phyloP scores from a whole-genome alignment of 2,329 filamentous ascomycete species.

The Trichoderma simmonsii region DNA sequence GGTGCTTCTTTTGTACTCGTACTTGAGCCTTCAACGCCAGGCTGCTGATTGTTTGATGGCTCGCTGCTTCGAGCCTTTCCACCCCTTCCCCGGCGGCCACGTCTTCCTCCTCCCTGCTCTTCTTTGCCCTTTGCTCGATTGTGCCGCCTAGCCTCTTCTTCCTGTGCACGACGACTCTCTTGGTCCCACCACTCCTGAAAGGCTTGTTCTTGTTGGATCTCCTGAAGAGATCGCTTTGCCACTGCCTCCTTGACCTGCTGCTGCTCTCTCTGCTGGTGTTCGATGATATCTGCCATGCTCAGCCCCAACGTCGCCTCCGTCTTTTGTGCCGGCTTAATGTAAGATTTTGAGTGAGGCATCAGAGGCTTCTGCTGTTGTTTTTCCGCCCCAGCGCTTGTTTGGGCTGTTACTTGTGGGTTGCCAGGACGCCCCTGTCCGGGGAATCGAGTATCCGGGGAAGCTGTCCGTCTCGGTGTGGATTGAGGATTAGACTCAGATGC shows the following conservation, averaged over 20 bases:
- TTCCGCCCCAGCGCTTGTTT: constrained; percentile 27
- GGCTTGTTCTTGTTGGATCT: constrained; percentile 94
- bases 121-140: constrained; percentile 41
- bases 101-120: constrained; percentile 29
- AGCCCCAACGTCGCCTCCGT: constrained; percentile 64
- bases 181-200: constrained; percentile 97
- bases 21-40: constrained; percentile 19
- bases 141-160: constrained; percentile 51
- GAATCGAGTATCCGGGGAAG: constrained; percentile 62
- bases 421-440: constrained; percentile 51
- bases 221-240: constrained; percentile 83
- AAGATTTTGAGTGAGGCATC: constrained; percentile 60
- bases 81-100: constrained; percentile 29
- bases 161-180: constrained; percentile 70
- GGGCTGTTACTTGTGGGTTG: constrained; percentile 29
- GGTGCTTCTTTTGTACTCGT: constrained; percentile 15
- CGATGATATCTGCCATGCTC: constrained; percentile 84
- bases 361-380: constrained; percentile 40
- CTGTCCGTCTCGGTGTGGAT: constrained; percentile 46
- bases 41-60: constrained; percentile 22
- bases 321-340: constrained; percentile 55
- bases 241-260: constrained; percentile 76
- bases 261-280: constrained; percentile 81
- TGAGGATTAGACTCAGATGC: constrained; percentile 41
- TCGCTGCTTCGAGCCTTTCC: constrained; percentile 28